Evolutionary conservation across 1,284 basidiomycete species (phyloP), one percentile per base, ranked within the genome.

Genomic region (Boletus smithii): DNA sequence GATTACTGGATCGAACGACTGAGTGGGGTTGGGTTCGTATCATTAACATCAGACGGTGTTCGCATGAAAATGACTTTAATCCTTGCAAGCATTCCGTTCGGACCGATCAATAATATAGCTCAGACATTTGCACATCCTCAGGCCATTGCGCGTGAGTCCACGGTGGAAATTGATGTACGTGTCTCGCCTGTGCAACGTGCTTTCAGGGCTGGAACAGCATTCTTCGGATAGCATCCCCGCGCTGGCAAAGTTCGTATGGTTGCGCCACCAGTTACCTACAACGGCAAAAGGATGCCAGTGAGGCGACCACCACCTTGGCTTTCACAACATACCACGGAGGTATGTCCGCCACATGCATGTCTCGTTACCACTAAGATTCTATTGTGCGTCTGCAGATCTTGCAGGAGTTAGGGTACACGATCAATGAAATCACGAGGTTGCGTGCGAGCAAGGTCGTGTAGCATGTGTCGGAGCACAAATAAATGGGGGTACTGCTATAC

Each of bases 121-220:
- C 84, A 94, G 63, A 95, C 95, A 1, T 97, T 97, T 62, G 79
- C 83, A 35, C 95, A 97, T 69, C 91, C 92, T 2, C 95, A 98
- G 70, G 89, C 82, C 3, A 60, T 83, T 45, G 85, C 83, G 8
- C 71, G 88, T 29, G 70, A 72, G 30, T 74, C 83, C 38, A 76
- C 79, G 2, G 72, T 78, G 29, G 81, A 85, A 55, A 71, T 90
- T 20, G 74, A 87, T 50, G 81, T 81, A 59, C 49, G 70, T 67
- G 36, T 65, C 60, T 49, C 52, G 44, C 37, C 24, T 29, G 34
- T 51, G 47, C 48, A 48, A 35, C 54, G 48, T 50, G 50, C 32
- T 32, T 42, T 43, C 48, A 48, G 41, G 49, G 42, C 47, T 59
- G 23, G 40, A 37, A 24, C 38, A 43, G 13, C 29, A 22, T 36